Base-by-base conservation (phyloP, 1,284 basidiomycete genomes). In the Leccinum proliferum region DNA sequence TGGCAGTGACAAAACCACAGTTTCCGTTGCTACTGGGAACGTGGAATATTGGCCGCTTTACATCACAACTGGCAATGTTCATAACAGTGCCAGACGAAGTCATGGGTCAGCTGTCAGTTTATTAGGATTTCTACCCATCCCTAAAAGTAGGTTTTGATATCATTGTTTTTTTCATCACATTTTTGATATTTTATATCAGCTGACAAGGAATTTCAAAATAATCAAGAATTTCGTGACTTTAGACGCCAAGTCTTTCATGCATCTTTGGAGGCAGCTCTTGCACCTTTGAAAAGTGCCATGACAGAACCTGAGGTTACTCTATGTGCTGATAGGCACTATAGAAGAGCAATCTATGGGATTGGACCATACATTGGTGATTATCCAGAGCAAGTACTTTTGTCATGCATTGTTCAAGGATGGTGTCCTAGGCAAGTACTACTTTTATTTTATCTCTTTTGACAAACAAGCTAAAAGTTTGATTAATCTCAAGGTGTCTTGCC, bases 1-100 rank as follows among this genome's bases (percentile, higher is more conserved):
- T 1, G 64, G 56, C 7, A 62, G 64, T 11, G 41, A 65, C 41
- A 65, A 65, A n/a, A 65, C 43, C 1, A 65, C 57, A 0, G 41
- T 66, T 1, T 59, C 59, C 9, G 57, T 65, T 0, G 25, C 25
- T 3, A 65, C 64, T 4, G 59, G 64, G 0, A 32, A 65, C 0
- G 35, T 58, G 1, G 12, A 62, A 4, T 55, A 55, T 10, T 55
- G 15, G 11, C 52, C 52, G 10, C 14, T 55, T 0, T 52, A 52
- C 11, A 25, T 55, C 25, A 15, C 52, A 9, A 55, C 8, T 55
- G 52, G 52, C 7, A 55, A 55, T 55, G 15, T 55, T 5, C 29
- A 55, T 8, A 55, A 55, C 11, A n/a, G 6, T 55, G 29, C 15
- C 7, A 29, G 52, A 15, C 6, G 52, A 32, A 15, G 7, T 14